Evolutionary conservation across 2,329 filamentous ascomycete species (phyloP), one percentile per base, ranked within the genome.

Genomic region (Alternaria arbusti): DNA sequence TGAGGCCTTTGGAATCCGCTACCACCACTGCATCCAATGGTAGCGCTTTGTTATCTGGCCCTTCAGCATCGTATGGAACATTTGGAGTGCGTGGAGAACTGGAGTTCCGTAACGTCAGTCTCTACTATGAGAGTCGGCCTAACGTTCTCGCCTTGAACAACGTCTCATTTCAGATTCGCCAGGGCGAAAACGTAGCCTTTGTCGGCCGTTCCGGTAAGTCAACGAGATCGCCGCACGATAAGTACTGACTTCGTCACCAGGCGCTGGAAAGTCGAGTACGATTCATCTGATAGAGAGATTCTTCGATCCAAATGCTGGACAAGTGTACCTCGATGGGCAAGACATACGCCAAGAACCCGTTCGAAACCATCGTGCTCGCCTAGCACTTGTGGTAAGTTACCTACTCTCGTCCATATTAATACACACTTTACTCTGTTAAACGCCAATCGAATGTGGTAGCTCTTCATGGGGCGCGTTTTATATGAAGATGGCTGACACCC

Each of bases 211-310:
- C 80, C 45, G 82, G 58, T 61, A 57, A 54, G 50, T 20, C 5
- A 11, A 30, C 20, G 7, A 32, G 30, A 17, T 17, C 8, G 17
- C 13, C 10, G 15, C 15, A 17, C 22, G 46, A 26, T 13, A 40
- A 22, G 15, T 7, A n/a, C 61, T 63, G 20, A 63, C 20, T 46
- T 54, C 36, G 7, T n/a, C 20, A 5, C 6, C 40, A 59, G 63
- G 83, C 11, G 81, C 82, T 4, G 83, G 82, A 22, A 84, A 84
- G 68, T 82, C 80, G 1, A 81, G 81, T n/a, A 78, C 79, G 2
- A 76, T 84, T 11, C 74, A 82, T n/a, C 67, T 84, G n/a, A 78
- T 84, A 9, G 82, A 84, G 57, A 74, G 82, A 8, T 84, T 84
- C 68, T 83, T 81, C 62, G 82, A 83, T 54, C 78, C 80, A 7